Percentiles rank a stretch among this genome's conserved stretches.
Conservation (phyloP, 352 stramenopile genomes). For the Globisporangium barbulae region DNA sequence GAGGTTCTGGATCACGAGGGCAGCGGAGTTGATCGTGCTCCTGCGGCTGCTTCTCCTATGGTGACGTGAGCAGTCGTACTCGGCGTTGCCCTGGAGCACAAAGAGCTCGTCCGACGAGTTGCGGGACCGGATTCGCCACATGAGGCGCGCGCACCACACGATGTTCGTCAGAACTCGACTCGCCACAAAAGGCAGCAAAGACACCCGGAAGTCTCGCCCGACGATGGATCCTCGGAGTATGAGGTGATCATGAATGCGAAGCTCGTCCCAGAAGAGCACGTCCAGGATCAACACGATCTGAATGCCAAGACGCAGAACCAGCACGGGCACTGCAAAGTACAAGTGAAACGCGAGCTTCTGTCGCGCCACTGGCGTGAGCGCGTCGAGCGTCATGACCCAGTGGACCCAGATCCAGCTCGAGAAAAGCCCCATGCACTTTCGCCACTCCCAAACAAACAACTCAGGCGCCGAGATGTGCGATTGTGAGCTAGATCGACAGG, state of each 20-base stretch:
- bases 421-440: background rate
- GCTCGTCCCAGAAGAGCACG: slow-evolving; percentile 9
- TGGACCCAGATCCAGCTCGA: slow-evolving; percentile 20
- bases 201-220: background rate
- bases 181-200: slow-evolving; percentile 7
- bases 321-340: background rate
- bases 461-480: slow-evolving; percentile 15
- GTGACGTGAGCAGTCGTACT: slow-evolving; percentile 7
- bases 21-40: background rate
- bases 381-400: slow-evolving; percentile 22
- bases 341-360: slow-evolving; percentile 8
- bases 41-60: background rate
- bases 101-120: slow-evolving; percentile 1
- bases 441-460: slow-evolving; percentile 15
- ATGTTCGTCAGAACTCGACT: slow-evolving; percentile 11
- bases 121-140: slow-evolving; percentile 13
- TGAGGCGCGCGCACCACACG: slow-evolving; percentile 12
- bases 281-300: slow-evolving; percentile 10
- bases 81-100: slow-evolving; percentile 13
- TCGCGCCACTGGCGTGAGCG: slow-evolving; percentile 16
- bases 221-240: slow-evolving; percentile 5
- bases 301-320: slow-evolving; percentile 10
- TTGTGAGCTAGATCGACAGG: slow-evolving; percentile 18
- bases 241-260: slow-evolving; percentile 12
- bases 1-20: background rate